These are phyloP conservation scores for Collybiopsis confluens DNA, from an alignment of 768 basidiomycete species.

Conservation along the genomic window DNA sequence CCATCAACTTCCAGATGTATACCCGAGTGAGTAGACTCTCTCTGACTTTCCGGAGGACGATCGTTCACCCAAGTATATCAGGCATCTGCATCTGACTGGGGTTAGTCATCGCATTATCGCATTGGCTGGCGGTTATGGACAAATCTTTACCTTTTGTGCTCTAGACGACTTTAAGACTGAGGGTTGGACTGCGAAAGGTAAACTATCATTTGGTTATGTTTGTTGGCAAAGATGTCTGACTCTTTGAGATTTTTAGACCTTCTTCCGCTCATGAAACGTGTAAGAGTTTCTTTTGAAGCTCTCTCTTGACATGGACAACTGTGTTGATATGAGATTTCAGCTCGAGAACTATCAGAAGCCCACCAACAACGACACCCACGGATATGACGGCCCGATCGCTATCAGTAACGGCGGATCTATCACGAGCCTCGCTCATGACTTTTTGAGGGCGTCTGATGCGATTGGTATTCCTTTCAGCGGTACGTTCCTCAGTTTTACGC, in stretches of 20 bases:
- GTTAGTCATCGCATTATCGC: slow-evolving; percentile 34
- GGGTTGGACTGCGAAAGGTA: slow-evolving; percentile 65
- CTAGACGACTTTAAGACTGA: slow-evolving; percentile 74
- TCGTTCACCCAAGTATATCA: no score
- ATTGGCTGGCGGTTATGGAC: no score
- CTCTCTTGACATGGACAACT: no score
- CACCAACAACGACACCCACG: slow-evolving; percentile 60
- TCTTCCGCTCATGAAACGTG: slow-evolving; percentile 68
- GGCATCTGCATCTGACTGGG: slow-evolving; percentile 71
- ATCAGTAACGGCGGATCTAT: slow-evolving; percentile 68
- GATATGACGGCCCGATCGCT: slow-evolving; percentile 71
- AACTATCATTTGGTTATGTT: slow-evolving; percentile 1
- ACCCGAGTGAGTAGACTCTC: slow-evolving; percentile 40
- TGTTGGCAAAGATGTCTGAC: no score
- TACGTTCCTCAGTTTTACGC: slow-evolving; percentile 23
- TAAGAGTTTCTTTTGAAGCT: no score
- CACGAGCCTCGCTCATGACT: slow-evolving; percentile 63
- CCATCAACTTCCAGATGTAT: slow-evolving; percentile 81
- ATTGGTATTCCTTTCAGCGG: slow-evolving; percentile 64
- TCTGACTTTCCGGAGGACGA: no score
- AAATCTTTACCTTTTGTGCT: no score
- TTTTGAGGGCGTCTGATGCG: slow-evolving; percentile 58
- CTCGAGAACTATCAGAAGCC: slow-evolving; percentile 79
- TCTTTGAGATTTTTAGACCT: slow-evolving; percentile 38
- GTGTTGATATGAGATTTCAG: slow-evolving; percentile 21